Evolutionary conservation across 2,329 filamentous ascomycete species (phyloP), one percentile per base, ranked within the genome.

Genomic region (Microcyclospora pomicola): DNA sequence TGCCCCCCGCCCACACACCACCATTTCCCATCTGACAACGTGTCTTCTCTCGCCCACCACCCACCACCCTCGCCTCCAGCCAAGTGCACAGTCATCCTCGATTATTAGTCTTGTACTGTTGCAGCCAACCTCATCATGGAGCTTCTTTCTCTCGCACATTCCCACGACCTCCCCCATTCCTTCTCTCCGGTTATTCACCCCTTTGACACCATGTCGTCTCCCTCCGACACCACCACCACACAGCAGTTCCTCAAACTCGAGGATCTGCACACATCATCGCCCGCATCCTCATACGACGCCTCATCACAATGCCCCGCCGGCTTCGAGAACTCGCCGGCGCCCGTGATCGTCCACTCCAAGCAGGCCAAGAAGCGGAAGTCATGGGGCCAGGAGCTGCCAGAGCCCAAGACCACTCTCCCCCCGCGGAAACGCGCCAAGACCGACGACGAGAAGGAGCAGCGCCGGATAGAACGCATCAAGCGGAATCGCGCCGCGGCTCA

Each of bases 361-460:
- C 52, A 48, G 31, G 53, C 55, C 19, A 58, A 58, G 48, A 58
- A 58, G 48, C 44, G 91, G 54, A 98, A 96, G 67, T 96, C 91
- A 35, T 98, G 91, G 91, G 91, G 91, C 35, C 91, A 98, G 63
- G 84, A 93, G 59, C 77, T 96, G 31, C 91, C 91, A 13, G 84
- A 92, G 57, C 91, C 91, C 32, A 96, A 95, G 73, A 96, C 91
- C 27, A 92, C 88, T 56, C 76, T 96, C 6, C 88, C 88, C 43
- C 88, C 88, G 30, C 80, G 87, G 49, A 98, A 98, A 75, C 85
- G 91, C 45, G 91, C 91, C 52, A 98, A 96, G 73, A 98, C 91
- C 2, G 88, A 93, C 54, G 91, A 95, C 55, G 91, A 98, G 64
- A 98, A 98, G 67, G 91, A 96, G 65, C 91, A 98, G 63, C 82